phyloP scores from a whole-genome alignment of 2,329 filamentous ascomycete genomes.

The Penicillium sp. region DNA sequence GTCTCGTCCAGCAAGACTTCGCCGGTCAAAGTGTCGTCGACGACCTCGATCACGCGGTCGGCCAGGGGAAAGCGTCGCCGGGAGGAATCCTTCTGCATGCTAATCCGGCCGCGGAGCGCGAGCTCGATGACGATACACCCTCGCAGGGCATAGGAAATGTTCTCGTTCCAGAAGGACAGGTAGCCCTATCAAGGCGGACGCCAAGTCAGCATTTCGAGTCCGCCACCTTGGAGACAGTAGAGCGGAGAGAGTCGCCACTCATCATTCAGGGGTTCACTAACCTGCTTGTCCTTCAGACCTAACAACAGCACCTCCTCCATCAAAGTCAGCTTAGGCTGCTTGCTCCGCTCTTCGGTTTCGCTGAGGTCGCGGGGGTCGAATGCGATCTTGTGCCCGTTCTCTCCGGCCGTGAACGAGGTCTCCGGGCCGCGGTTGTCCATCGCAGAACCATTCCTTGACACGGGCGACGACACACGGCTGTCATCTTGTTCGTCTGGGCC shows the following conservation, averaged over 20 bases:
- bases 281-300: slow-evolving; percentile 98
- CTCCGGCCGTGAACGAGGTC: slow-evolving; percentile 81
- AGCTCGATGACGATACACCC: slow-evolving; percentile 98
- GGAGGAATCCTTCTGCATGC: slow-evolving; percentile 96
- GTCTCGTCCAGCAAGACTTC: slow-evolving; percentile 97
- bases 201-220: slow-evolving; percentile 24
- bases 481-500: slow-evolving; percentile 62
- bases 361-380: slow-evolving; percentile 97
- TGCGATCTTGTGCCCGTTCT: slow-evolving; percentile 98
- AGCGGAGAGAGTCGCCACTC: not conserved
- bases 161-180: slow-evolving; percentile 99
- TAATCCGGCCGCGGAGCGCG: slow-evolving; percentile 91
- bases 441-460: slow-evolving; percentile 61
- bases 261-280: slow-evolving; percentile 44
- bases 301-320: slow-evolving; percentile 98
- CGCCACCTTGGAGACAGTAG: not conserved
- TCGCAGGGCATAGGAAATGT: slow-evolving; percentile 96
- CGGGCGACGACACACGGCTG: slow-evolving; percentile 67
- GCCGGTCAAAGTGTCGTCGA: slow-evolving; percentile 93
- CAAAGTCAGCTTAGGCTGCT: slow-evolving; percentile 95
- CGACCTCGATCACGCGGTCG: slow-evolving; percentile 92
- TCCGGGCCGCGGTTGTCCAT: slow-evolving; percentile 58
- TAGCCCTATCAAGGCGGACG: slow-evolving; percentile 67
- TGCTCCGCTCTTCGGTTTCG: slow-evolving; percentile 92
- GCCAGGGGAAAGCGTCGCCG: slow-evolving; percentile 89